Percentiles rank a stretch among this genome's conserved stretches.
Evolutionary conservation across 2,329 filamentous ascomycete genomes (phyloP).

Genomic region (Talaromyces islandicus): DNA sequence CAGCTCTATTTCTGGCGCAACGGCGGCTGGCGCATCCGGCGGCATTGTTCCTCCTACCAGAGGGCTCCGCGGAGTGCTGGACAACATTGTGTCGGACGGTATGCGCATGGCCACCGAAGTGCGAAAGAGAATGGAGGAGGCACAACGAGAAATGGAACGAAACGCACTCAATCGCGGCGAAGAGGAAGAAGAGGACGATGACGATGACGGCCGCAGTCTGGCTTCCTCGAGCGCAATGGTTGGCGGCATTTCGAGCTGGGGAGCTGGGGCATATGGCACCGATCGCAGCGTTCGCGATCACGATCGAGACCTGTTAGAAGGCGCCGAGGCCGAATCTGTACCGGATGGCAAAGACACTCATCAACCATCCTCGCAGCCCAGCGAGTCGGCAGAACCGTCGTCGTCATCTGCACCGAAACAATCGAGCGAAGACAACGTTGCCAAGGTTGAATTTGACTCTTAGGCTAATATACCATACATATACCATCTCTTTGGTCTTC

Average conservation of each 20-base stretch:
- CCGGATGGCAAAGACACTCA: constrained; percentile 21
- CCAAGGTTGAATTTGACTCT: constrained; percentile 12
- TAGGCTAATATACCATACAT: neutral
- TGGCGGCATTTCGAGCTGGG: constrained; percentile 31
- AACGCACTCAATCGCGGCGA: constrained; percentile 65
- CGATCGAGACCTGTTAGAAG: constrained; percentile 66
- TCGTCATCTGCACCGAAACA: neutral
- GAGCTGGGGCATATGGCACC: constrained; percentile 41
- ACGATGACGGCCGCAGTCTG: constrained; percentile 46
- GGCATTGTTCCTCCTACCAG: constrained; percentile 60
- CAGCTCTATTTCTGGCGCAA: constrained; percentile 27
- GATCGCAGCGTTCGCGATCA: constrained; percentile 61
- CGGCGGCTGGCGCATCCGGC: constrained; percentile 47
- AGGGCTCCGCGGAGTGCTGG: constrained; percentile 83
- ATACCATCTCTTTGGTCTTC: neutral
- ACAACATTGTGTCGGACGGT: constrained; percentile 95
- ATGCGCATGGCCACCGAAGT: constrained; percentile 96
- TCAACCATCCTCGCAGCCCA: neutral
- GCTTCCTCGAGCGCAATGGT: constrained; percentile 22
- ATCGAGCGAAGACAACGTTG: neutral
- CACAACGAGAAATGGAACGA: constrained; percentile 82
- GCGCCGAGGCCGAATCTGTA: constrained; percentile 57
- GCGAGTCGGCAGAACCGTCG: neutral
- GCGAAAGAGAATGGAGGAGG: constrained; percentile 87
- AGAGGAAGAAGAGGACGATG: constrained; percentile 65